Base-by-base conservation (phyloP, 805 yeast species). In the Yarrowia divulgata region DNA sequence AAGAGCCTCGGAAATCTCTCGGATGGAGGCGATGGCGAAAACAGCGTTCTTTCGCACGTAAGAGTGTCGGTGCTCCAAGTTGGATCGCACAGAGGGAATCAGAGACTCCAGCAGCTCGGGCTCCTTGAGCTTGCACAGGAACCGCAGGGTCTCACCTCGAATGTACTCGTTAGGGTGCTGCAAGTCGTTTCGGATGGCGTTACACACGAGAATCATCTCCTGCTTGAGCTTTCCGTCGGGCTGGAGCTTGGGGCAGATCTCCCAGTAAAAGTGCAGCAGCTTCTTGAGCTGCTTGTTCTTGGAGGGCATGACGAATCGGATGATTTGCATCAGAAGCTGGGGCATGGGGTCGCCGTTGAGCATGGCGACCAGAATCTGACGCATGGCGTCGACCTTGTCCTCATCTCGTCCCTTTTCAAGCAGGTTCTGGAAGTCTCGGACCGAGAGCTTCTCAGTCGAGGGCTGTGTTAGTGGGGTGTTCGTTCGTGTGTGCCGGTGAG, bases 151-250 rank as follows among this genome's bases (percentile, higher is more conserved):
- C 75, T 92, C 92, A 74, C 99, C 99, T 76, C 98, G 87, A 73
- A 95, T 90, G 78, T 89, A 95, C 80, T 95, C 99, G 82, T 95
- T 95, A 66, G 99, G 97, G 81, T 96, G 99, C 81, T 93, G 98
- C 74, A 95, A 85, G 78, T 95, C 99, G 79, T 93, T 93, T 80
- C 95, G 97, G 76, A 95, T 92, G 68, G 98, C 97, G 79, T 96
- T 96, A 82, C 98, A 95, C 64, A 94, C 98, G 72, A 95, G 86
- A 80, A 96, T 94, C 98, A 95, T 95, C 81, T 95, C 99, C 79
- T 94, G 98, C 81, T 91, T 91, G 84, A 96, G 86, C 79, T 91
- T 92, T 4, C 98, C 98, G 67, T 90, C 90, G 45, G 84, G 83
- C 74, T 92, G 97, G 73, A 90, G 83, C 80, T 96, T 96, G 69